These are phyloP conservation scores for Trichocomaceae sp. DNA, from an alignment of 2,329 filamentous ascomycete species.

Conservation along the genomic window DNA sequence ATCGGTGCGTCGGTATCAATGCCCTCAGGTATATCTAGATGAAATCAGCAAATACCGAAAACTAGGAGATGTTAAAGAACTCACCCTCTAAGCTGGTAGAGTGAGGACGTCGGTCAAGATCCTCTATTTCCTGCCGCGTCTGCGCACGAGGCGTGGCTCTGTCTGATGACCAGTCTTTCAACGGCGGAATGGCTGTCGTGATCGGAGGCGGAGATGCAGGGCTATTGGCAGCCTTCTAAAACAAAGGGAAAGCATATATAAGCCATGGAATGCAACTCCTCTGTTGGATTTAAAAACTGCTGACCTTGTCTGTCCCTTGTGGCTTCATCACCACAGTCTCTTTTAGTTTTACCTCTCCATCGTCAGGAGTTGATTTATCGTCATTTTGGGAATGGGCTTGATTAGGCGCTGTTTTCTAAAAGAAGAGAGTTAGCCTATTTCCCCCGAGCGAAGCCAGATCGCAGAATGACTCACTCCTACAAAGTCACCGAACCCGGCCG, in stretches of 20 bases:
- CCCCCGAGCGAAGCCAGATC: not conserved
- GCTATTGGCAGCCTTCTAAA: slow-evolving; percentile 26
- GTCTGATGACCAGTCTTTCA: slow-evolving; percentile 60
- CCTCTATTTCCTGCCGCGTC: slow-evolving; percentile 67
- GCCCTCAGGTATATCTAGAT: slow-evolving; percentile 30
- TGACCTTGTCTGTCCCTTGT: slow-evolving; percentile 6
- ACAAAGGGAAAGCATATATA: slow-evolving; percentile 6
- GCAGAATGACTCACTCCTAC: slow-evolving; percentile 44
- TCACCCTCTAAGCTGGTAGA: slow-evolving; percentile 73
- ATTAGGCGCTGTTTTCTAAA: slow-evolving; percentile 6
- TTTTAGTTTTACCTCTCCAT: slow-evolving; percentile 7
- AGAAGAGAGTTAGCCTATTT: not conserved
- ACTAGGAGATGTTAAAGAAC: not conserved
- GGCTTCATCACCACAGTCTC: slow-evolving; percentile 4
- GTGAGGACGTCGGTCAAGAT: slow-evolving; percentile 46
- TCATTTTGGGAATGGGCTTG: slow-evolving; percentile 7
- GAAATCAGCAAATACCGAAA: not conserved
- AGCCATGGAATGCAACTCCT: not conserved
- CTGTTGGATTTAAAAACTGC: not conserved
- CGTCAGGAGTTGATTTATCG: not conserved
- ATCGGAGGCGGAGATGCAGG: slow-evolving; percentile 63
- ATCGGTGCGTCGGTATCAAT: slow-evolving; percentile 15
- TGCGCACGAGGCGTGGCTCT: slow-evolving; percentile 75
- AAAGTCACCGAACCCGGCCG: slow-evolving; percentile 74
- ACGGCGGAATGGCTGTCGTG: slow-evolving; percentile 64